Evolutionary conservation across 192 early-diverging fungal species (phyloP), one percentile per base, ranked within the genome.

Genomic region (Entomortierella beljakovae): DNA sequence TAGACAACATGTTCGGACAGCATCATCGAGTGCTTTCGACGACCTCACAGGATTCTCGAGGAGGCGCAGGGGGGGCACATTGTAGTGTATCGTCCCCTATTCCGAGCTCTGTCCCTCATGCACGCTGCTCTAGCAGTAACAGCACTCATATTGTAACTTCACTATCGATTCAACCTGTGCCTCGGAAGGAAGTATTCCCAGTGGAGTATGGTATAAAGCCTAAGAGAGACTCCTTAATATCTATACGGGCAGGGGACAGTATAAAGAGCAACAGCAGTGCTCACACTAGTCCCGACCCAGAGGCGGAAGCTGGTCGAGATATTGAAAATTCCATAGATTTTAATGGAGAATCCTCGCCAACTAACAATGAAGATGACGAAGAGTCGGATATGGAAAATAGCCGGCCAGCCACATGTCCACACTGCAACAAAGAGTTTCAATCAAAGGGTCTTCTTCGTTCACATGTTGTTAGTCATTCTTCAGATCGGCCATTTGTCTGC

Each of bases 391-490:
- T 20, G 0, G 71, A 73, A 6, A 62, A 49, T 38, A 35, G 23
- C 20, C 57, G 71, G 0, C 61, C 74, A 20, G 61, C 50, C 0
- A 40, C 32, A 6, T 77, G 74, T 46, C 67, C 61, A 0, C 52
- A 64, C 9, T 79, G 75, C 25, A 31, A 29, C 11, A 68, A 69
- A 29, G 61, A 64, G 15, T 79, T 79, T 23, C 43, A 64, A 13
- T 69, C 75, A 26, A 64, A 64, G 33, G 75, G 75, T 42, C 49
- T 79, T 18, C 55, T 79, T 7, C 42, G 75, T 5, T 79, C 75
- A 9, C 75, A 79, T 48, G 29, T 79, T 20, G 75, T 79, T 2
- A 64, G 61, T 29, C 75, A 79, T 32, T 68, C 67, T 3, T 62
- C 61, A 0, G 75, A 69, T n/a, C 53, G 67, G 0, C 75, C 75